phyloP scores from a whole-genome alignment of 352 stramenopile genomes.

The Phytophthora capsici region DNA sequence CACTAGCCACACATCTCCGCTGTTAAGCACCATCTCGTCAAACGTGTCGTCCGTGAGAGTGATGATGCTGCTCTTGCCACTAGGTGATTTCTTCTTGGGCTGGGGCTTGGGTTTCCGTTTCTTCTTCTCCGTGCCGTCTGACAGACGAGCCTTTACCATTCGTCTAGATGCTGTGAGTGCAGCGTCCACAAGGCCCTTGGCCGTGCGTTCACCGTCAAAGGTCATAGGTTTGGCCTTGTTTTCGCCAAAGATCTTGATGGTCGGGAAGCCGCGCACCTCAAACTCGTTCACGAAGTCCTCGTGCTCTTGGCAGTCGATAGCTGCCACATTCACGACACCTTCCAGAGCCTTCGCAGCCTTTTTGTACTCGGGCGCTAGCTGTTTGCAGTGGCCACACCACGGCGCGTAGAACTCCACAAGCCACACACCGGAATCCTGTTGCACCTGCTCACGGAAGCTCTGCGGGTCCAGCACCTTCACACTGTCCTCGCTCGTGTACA shows the following conservation, averaged over 20 bases:
- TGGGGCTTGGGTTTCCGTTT: constrained; percentile 39
- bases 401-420: constrained; percentile 96
- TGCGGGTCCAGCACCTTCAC: constrained; percentile 79
- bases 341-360: constrained; percentile 89
- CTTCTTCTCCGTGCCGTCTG: constrained; percentile 64
- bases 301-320: constrained; percentile 85
- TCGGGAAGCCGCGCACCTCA: constrained; percentile 92
- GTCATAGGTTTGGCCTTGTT: constrained; percentile 80
- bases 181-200: constrained; percentile 87
- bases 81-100: constrained; percentile 53
- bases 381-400: constrained; percentile 96
- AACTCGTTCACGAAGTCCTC: constrained; percentile 88
- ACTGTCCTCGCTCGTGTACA: constrained; percentile 72
- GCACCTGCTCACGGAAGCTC: constrained; percentile 71
- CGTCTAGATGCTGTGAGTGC: constrained; percentile 71
- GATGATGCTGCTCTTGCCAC: constrained; percentile 77
- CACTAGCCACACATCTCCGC: constrained; percentile 90
- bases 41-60: constrained; percentile 93
- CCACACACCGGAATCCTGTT: constrained; percentile 86
- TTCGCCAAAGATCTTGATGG: constrained; percentile 93
- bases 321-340: constrained; percentile 91
- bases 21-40: constrained; percentile 91
- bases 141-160: constrained; percentile 82
- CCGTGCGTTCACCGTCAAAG: constrained; percentile 83
- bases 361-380: constrained; percentile 92